Evolutionary conservation across 257 asterid species (phyloP), one percentile per base, ranked within the genome.

Genomic region (Nicotiana noctiflora): DNA sequence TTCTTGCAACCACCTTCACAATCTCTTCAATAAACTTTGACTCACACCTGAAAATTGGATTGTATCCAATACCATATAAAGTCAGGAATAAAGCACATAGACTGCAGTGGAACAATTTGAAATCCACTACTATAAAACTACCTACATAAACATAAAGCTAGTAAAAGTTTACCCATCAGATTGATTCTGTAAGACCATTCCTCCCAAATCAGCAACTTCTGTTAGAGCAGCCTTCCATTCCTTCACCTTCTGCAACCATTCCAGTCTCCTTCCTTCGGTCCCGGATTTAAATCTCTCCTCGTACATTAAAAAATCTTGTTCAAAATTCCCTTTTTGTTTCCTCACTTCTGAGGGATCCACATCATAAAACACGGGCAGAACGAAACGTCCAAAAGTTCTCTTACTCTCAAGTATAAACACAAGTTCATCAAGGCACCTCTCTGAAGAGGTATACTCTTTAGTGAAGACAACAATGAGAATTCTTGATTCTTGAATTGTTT

Each of bases 301-400:
- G 40, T 81, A 53, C 52, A 40, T 37, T 23, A 49, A 76, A 70
- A 70, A 68, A 9, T 44, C 74, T 15, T 56, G 53, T 13, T 46
- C 80, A 67, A 81, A 72, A 57, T 74, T 4, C 6, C 83, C 83
- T 12, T 67, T 68, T 18, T 81, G 79, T 14, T 19, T 37, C 79
- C 70, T 56, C 61, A 81, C 66, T 9, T 67, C 61, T 15, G 83
- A 81, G 25, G 79, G 79, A 34, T 81, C 80, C 49, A 81, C 80
- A 70, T 81, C 75, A 74, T 81, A 81, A 77, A 81, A 81, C 12
- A 81, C 74, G 23, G 84, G 84, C n/a, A 81, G 25, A 81, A 81
- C 52, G 2, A 67, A 60, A 56, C 63, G 68, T 53, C 83, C 80
- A 18, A 31, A 18, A 56, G 59, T 18, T 53, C 18, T 81, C 70